phyloP scores from a whole-genome alignment of 2,329 filamentous ascomycete species.

The Botrytis aclada region DNA sequence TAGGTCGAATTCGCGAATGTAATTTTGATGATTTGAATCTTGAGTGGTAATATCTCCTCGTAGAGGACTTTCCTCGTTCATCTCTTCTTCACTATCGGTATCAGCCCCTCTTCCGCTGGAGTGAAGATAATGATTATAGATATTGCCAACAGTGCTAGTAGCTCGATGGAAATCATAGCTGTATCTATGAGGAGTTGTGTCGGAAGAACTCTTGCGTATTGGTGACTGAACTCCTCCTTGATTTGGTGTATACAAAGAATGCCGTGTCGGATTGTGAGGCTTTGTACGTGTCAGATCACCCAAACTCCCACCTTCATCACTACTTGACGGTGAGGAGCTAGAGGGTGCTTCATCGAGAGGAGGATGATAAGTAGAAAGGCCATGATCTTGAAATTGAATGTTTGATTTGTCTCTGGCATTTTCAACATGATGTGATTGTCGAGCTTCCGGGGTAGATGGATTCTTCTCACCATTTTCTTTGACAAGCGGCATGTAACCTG shows the following conservation, averaged over 20 bases:
- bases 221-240: conserved; percentile 12
- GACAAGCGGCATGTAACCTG: neutral
- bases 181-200: conserved; percentile 16
- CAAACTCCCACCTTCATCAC: conserved; percentile 9
- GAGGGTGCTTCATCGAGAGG: conserved; percentile 17
- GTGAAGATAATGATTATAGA: conserved; percentile 30
- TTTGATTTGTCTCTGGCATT: conserved; percentile 1
- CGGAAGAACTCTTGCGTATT: conserved; percentile 18
- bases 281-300: conserved; percentile 7
- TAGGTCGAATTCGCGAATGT: neutral
- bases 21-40: neutral
- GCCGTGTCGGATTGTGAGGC: neutral
- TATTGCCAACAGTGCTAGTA: conserved; percentile 35
- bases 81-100: conserved; percentile 15
- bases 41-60: neutral
- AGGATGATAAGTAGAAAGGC: conserved; percentile 18
- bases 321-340: conserved; percentile 16
- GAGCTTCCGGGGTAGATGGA: conserved; percentile 7
- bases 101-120: conserved; percentile 16
- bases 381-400: neutral
- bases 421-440: neutral
- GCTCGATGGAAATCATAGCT: conserved; percentile 23
- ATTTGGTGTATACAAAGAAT: conserved; percentile 15
- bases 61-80: conserved; percentile 15
- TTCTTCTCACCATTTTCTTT: neutral